Conservation (phyloP, 352 stramenopile species). For the Phytophthora hybrid region DNA sequence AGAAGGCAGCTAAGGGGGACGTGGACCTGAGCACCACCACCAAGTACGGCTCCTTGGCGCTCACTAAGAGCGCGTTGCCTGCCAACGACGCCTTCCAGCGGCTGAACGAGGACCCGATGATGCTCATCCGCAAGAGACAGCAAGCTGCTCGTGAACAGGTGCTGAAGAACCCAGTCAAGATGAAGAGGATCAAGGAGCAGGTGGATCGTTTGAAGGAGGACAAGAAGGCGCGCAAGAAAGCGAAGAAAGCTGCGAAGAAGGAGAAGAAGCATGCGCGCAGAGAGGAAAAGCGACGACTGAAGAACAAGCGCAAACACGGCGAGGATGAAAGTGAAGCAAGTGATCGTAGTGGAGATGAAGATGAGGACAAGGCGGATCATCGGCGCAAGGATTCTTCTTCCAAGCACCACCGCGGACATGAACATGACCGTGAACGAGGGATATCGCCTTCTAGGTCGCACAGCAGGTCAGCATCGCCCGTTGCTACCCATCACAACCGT, state of each 20-base stretch:
- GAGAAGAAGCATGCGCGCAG: constrained; percentile 54
- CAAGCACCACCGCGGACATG: constrained; percentile 21
- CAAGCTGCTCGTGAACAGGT: constrained; percentile 82
- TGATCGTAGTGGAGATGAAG: constrained; percentile 24
- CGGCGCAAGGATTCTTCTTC: constrained; percentile 16
- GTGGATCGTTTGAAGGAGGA: constrained; percentile 82
- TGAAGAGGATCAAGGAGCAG: constrained; percentile 86
- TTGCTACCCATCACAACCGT: not conserved
- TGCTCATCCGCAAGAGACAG: constrained; percentile 92
- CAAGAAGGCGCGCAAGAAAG: constrained; percentile 79
- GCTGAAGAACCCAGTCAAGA: constrained; percentile 92
- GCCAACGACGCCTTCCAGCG: constrained; percentile 94
- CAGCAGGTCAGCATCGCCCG: constrained; percentile 28
- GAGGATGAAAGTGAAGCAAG: constrained; percentile 34
- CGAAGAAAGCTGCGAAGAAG: constrained; percentile 78
- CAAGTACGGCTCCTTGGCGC: constrained; percentile 74
- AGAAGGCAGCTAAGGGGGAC: constrained; percentile 35
- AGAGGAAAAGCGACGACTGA: constrained; percentile 46
- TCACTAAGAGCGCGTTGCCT: constrained; percentile 58
- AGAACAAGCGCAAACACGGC: constrained; percentile 57
- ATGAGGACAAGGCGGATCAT: constrained; percentile 19
- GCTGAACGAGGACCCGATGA: constrained; percentile 97
- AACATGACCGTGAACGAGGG: constrained; percentile 8
- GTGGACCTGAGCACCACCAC: constrained; percentile 65
- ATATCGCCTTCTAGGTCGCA: constrained; percentile 26